Evolutionary conservation across 139 green algal species (phyloP).

Genomic region (Micractinium conductrix): DNA sequence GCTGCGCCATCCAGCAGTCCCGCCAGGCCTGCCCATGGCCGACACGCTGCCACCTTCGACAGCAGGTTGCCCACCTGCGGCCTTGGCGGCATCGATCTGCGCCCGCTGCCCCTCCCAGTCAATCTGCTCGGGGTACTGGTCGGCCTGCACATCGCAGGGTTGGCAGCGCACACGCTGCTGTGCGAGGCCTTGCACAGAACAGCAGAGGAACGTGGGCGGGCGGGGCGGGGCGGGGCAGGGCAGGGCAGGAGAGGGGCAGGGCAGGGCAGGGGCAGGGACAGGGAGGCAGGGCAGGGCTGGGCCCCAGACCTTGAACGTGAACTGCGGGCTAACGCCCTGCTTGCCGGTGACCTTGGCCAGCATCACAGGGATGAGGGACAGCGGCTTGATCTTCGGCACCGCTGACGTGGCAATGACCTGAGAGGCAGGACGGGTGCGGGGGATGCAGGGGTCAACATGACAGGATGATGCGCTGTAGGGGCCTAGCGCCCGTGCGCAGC

Average conservation of each 20-base stretch:
- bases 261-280: too few relatives aligned
- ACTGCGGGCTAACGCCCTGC: slow-evolving; percentile 55
- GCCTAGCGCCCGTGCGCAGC: background rate
- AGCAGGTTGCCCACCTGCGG: slow-evolving; percentile 54
- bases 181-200: too few relatives aligned
- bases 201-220: too few relatives aligned
- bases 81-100: slow-evolving; percentile 85
- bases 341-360: slow-evolving; percentile 30
- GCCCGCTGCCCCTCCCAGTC: slow-evolving; percentile 87
- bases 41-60: too few relatives aligned
- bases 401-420: slow-evolving; percentile 50
- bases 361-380: slow-evolving; percentile 43
- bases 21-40: too few relatives aligned
- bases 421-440: background rate
- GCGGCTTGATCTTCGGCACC: slow-evolving; percentile 53
- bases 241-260: too few relatives aligned
- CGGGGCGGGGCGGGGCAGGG: too few relatives aligned
- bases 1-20: too few relatives aligned
- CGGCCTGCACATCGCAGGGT: too few relatives aligned
- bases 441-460: background rate
- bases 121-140: slow-evolving; percentile 70
- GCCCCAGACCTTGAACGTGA: slow-evolving; percentile 71
- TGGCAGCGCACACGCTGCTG: too few relatives aligned
- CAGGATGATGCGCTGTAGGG: background rate
- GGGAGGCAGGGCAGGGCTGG: too few relatives aligned